Base-by-base conservation (phyloP, 176 grass and related monocot genomes). In the Tillandsia leiboldiana region DNA sequence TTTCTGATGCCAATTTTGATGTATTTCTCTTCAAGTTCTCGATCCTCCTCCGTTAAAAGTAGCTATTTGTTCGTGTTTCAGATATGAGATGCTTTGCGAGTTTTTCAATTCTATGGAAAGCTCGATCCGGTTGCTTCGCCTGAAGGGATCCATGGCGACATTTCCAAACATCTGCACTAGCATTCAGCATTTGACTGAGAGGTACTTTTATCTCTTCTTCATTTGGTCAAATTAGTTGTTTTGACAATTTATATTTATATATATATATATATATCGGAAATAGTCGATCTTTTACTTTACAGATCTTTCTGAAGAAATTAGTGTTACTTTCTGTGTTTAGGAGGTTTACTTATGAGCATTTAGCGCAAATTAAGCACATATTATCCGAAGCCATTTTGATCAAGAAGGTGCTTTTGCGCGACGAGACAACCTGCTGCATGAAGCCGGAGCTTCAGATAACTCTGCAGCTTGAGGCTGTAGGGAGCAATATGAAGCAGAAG, bases 61-160 rank as follows among this genome's bases (percentile, higher is more conserved):
- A 8, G 8, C 49, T 47, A 11, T 67, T 47, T 62, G 4, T 63
- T 53, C 1, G 12, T 51, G 4, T 42, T 20, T 56, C 83, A 96
- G 93, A 23, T 92, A 89, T 48, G 86, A 96, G 73, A 73, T 80
- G 49, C 79, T 96, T 8, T 90, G 83, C 11, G 86, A 90, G 64
- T 91, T 90, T 70, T 96, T 96, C 79, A 87, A 96, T 53, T 84
- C 77, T 68, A 78, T 96, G 50, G 86, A 87, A 79, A 88, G 86
- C 17, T 87, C 88, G 11, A 92, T 90, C 28, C 68, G 93, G 3
- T 80, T 96, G 11, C 83, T 90, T 59, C 80, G 86, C 1, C 70
- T 90, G 65, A 96, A 90, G 69, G 83, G 88, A 54, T 85, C 81
- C 48, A 87, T 73, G 85, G 29, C 78, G 0, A 81, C 77, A 0